Evolutionary conservation across 2,329 filamentous ascomycete genomes (phyloP).

Genomic region (Chalaropsis ovoidea): DNA sequence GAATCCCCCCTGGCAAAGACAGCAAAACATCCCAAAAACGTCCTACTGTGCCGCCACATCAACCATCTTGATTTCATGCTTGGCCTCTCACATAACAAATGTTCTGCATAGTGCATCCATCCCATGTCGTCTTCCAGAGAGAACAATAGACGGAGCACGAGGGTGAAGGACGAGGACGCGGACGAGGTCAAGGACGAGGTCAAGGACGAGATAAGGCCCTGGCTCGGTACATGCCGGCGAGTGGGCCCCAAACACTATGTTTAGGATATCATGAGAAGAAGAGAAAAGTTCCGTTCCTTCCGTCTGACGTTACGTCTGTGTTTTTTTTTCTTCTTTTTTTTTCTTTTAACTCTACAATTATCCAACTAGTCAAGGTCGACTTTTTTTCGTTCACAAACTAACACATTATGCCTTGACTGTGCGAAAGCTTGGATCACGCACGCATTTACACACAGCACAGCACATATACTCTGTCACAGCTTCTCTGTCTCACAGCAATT

Average conservation of each 20-base stretch:
- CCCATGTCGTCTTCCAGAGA: too few species aligned
- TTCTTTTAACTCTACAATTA: not conserved
- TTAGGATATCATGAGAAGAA: not conserved
- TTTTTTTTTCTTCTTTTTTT: not conserved
- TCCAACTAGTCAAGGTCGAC: not conserved
- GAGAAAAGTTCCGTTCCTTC: not conserved
- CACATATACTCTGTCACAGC: not conserved
- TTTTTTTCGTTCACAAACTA: slow-evolving; percentile 10
- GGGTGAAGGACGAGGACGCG: too few species aligned
- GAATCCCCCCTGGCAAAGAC: not conserved
- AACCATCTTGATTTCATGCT: not conserved
- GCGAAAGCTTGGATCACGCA: not conserved
- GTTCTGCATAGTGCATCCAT: not conserved
- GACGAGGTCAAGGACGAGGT: too few species aligned
- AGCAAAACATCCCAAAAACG: slow-evolving; percentile 10
- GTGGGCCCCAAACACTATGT: not conserved
- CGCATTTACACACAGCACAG: not conserved
- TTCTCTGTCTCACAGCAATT: not conserved
- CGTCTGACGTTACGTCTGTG: not conserved
- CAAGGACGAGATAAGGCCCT: not conserved
- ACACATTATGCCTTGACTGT: not conserved
- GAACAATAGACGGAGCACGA: too few species aligned
- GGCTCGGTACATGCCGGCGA: slow-evolving; percentile 6
- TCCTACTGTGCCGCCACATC: slow-evolving; percentile 7
- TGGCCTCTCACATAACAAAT: not conserved